phyloP scores from a whole-genome alignment of 2,329 filamentous ascomycete species.

The Pseudopyricularia cyperi region DNA sequence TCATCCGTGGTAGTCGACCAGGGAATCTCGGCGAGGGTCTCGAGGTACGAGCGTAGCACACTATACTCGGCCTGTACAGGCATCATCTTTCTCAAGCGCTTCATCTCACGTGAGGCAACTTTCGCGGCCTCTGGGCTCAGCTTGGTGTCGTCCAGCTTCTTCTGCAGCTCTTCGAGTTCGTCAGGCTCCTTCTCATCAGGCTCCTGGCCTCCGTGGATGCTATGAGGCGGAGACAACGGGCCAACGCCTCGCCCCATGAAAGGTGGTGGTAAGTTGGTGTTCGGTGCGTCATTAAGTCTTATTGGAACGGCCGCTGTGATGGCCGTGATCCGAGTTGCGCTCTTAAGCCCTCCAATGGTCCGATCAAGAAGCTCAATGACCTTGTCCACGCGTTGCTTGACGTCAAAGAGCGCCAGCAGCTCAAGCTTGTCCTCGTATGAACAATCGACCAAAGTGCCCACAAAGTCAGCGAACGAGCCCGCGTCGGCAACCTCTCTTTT shows the following conservation, averaged over 20 bases:
- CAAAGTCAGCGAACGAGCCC: constrained; percentile 83
- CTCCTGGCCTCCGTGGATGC: neutral
- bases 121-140: constrained; percentile 77
- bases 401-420: constrained; percentile 67
- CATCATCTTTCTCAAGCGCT: constrained; percentile 86
- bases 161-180: constrained; percentile 83
- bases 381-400: constrained; percentile 65
- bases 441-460: constrained; percentile 83
- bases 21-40: constrained; percentile 86
- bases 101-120: constrained; percentile 80
- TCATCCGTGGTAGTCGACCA: constrained; percentile 82
- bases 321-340: constrained; percentile 73
- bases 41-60: constrained; percentile 83
- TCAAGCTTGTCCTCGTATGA: constrained; percentile 85
- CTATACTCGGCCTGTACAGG: constrained; percentile 93
- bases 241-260: constrained; percentile 10
- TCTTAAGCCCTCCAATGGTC: constrained; percentile 74
- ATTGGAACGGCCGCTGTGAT: constrained; percentile 49
- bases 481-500: constrained; percentile 73
- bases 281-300: constrained; percentile 34
- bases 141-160: constrained; percentile 69
- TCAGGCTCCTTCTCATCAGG: constrained; percentile 55
- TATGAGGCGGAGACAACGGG: constrained; percentile 11
- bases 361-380: constrained; percentile 75
- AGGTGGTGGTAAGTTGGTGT: constrained; percentile 18